Conservation (phyloP, 2,329 filamentous ascomycete species). For the Sporothrix protearum region DNA sequence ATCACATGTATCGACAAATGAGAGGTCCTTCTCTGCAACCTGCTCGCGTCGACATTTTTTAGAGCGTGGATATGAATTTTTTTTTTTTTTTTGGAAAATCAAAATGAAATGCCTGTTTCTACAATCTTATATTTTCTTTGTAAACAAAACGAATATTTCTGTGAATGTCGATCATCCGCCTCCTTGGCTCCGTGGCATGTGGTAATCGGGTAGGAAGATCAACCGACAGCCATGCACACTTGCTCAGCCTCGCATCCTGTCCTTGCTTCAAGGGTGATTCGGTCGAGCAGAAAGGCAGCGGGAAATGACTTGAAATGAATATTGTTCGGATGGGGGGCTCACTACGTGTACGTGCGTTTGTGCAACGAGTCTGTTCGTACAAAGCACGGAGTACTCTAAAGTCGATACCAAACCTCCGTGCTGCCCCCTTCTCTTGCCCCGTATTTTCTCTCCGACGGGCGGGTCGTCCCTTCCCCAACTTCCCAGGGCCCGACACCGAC, state of each 20-base stretch:
- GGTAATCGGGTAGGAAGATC: neutral
- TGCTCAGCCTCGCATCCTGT: slow-evolving; percentile 2
- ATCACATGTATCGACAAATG: neutral
- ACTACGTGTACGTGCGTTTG: no score
- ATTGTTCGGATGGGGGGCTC: neutral
- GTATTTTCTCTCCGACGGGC: slow-evolving; percentile 14
- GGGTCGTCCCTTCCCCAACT: slow-evolving; percentile 6
- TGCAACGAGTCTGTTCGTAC: slow-evolving; percentile 3
- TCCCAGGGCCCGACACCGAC: neutral
- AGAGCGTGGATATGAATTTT: slow-evolving; percentile 1
- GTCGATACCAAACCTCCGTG: neutral
- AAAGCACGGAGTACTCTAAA: neutral
- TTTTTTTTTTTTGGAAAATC: slow-evolving; percentile 3
- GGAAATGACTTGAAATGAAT: no score
- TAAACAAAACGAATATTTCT: neutral
- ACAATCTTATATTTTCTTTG: neutral
- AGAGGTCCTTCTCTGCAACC: neutral
- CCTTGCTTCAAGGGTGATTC: neutral
- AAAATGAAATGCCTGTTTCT: slow-evolving; percentile 5
- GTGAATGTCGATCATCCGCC: neutral
- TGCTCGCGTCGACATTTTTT: slow-evolving; percentile 1
- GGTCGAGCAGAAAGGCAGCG: neutral
- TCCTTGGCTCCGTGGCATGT: neutral
- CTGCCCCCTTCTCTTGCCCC: neutral
- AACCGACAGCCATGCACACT: neutral